Conservation (phyloP, 2,329 filamentous ascomycete species). For the Cadophora sp. region DNA sequence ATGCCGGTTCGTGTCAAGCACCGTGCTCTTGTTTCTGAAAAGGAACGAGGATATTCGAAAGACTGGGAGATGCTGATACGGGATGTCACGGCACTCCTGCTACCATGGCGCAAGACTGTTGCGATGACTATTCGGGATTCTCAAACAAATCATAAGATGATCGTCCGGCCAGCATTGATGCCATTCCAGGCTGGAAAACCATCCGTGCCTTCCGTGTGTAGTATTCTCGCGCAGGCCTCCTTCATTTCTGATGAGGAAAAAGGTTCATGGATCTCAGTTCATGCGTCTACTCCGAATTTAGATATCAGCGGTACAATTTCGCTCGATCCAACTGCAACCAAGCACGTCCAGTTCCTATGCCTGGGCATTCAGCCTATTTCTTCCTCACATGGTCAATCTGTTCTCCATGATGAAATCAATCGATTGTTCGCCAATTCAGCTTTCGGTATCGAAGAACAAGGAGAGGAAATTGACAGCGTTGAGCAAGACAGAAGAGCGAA, state of each 20-base stretch:
- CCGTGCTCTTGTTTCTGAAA: conserved; percentile 62
- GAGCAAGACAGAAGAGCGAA: conserved; percentile 47
- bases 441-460: conserved; percentile 70
- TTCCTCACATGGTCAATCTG: conserved; percentile 61
- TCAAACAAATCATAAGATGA: conserved; percentile 34
- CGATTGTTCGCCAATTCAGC: conserved; percentile 75
- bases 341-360: conserved; percentile 80
- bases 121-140: conserved; percentile 65
- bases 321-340: conserved; percentile 71
- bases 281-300: conserved; percentile 67
- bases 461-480: conserved; percentile 45
- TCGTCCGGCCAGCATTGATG: conserved; percentile 35
- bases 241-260: conserved; percentile 61
- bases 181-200: background rate
- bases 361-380: conserved; percentile 73
- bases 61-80: conserved; percentile 60
- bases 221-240: conserved; percentile 70
- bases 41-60: conserved; percentile 56
- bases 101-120: conserved; percentile 69
- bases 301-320: conserved; percentile 76
- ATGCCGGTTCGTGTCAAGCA: conserved; percentile 92
- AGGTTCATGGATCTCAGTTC: conserved; percentile 72
- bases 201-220: conserved; percentile 45
- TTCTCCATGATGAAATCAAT: conserved; percentile 82
- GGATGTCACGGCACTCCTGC: conserved; percentile 66